phyloP scores from a whole-genome alignment of 2,329 filamentous ascomycete genomes.

The Hymenoscyphus infarciens region DNA sequence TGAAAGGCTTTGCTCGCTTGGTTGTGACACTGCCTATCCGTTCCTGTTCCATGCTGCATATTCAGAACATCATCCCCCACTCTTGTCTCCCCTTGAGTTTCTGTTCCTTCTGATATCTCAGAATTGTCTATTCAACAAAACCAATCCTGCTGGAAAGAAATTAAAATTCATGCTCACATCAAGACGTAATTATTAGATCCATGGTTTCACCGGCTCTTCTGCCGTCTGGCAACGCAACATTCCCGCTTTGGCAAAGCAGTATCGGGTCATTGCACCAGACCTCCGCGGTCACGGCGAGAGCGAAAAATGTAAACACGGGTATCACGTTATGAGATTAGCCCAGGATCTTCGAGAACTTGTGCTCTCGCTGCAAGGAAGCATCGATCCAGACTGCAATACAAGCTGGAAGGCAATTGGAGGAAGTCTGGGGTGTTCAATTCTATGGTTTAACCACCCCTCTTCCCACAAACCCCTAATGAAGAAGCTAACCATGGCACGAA shows the following conservation, averaged over 20 bases:
- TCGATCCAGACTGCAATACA: background rate
- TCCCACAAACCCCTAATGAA: background rate
- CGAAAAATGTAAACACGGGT: constrained; percentile 30
- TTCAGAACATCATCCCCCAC: background rate
- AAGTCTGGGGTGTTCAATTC: constrained; percentile 33
- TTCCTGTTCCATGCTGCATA: constrained; percentile 1
- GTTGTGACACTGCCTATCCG: background rate
- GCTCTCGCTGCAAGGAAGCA: background rate
- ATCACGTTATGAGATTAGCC: constrained; percentile 33
- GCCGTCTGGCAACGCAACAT: constrained; percentile 34
- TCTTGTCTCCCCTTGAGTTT: constrained; percentile 4
- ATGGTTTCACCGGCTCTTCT: constrained; percentile 35
- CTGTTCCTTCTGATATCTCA: background rate
- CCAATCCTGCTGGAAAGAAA: background rate
- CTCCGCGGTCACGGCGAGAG: constrained; percentile 33
- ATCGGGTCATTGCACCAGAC: constrained; percentile 32
- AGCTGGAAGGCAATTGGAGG: constrained; percentile 30
- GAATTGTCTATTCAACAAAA: background rate
- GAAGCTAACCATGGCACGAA: constrained; percentile 2
- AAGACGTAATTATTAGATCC: constrained; percentile 25
- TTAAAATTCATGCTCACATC: background rate
- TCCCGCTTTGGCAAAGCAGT: constrained; percentile 20
- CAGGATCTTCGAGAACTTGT: constrained; percentile 32
- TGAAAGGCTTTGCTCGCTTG: background rate
- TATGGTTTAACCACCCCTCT: constrained; percentile 26